A percentile compares a stretch with the other conserved stretches of the same genome.
phyloP scores from a whole-genome alignment of 768 basidiomycete species.

The Podaxis carcinomalis region DNA sequence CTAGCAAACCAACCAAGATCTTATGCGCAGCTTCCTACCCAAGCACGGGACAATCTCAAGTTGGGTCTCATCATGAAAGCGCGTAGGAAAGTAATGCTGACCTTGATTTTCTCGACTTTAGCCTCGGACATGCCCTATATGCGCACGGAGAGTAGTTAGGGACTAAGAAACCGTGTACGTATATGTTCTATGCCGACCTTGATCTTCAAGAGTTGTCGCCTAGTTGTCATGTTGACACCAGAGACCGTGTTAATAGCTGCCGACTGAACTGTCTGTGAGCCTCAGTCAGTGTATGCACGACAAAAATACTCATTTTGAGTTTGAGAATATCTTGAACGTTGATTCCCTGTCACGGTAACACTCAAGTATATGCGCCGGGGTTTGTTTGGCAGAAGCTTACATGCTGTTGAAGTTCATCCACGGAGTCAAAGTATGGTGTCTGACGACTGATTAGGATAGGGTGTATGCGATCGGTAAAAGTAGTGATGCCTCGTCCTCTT shows the following conservation, averaged over 20 bases:
- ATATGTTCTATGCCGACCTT: slow-evolving; percentile 51
- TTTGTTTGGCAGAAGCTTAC: slow-evolving; percentile 30
- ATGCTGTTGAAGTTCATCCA: slow-evolving; percentile 85
- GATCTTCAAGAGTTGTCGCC: slow-evolving; percentile 87
- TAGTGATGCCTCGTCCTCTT: slow-evolving; percentile 37
- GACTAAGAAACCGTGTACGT: slow-evolving; percentile 10
- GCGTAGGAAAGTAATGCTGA: neutral
- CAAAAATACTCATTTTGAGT: slow-evolving; percentile 60
- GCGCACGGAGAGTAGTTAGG: slow-evolving; percentile 1
- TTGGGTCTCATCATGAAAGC: slow-evolving; percentile 26
- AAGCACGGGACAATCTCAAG: neutral
- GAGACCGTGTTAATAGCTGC: slow-evolving; percentile 83
- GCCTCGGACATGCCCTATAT: slow-evolving; percentile 90
- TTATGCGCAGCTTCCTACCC: slow-evolving; percentile 87
- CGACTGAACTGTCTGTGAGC: slow-evolving; percentile 35
- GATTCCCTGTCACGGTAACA: slow-evolving; percentile 60
- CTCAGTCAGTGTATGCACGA: slow-evolving; percentile 4
- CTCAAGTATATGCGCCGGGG: slow-evolving; percentile 5
- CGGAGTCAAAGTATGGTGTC: slow-evolving; percentile 66
- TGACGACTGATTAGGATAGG: slow-evolving; percentile 18
- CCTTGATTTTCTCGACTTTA: slow-evolving; percentile 95
- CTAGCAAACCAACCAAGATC: slow-evolving; percentile 51
- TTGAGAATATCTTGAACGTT: slow-evolving; percentile 95
- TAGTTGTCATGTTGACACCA: slow-evolving; percentile 88
- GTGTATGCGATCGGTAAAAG: neutral